A percentile compares a stretch with the other conserved stretches of the same genome.
phyloP scores from a whole-genome alignment of 768 basidiomycete species.

The Erythrobasidium yunnanense region DNA sequence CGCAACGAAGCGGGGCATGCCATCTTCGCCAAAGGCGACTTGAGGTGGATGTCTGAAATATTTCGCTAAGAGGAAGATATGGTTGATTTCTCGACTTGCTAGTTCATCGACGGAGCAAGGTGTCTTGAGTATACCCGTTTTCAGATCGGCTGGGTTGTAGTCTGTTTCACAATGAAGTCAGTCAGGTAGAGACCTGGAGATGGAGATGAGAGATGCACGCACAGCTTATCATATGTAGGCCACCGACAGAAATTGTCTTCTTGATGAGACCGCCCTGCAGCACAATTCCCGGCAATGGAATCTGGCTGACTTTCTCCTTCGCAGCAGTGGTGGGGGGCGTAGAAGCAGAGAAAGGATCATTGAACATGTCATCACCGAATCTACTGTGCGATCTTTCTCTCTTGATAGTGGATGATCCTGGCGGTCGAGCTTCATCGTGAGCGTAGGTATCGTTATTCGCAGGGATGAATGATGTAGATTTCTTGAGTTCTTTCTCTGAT shows the following conservation, averaged over 20 bases:
- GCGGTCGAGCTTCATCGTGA: no score
- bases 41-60: slow-evolving; percentile 21
- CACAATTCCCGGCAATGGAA: neutral
- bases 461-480: no score
- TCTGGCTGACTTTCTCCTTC: neutral
- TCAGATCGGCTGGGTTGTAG: slow-evolving; percentile 9
- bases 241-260: slow-evolving; percentile 23
- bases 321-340: neutral
- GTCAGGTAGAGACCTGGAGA: neutral
- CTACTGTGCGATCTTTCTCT: no score
- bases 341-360: no score
- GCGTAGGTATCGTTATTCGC: no score
- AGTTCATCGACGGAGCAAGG: neutral
- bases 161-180: neutral
- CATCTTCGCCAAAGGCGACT: neutral
- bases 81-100: slow-evolving; percentile 15
- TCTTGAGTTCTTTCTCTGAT: no score
- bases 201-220: neutral
- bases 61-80: slow-evolving; percentile 5
- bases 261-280: slow-evolving; percentile 18
- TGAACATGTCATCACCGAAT: no score
- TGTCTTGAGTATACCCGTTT: neutral
- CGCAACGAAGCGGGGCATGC: slow-evolving; percentile 5
- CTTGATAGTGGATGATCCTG: no score
- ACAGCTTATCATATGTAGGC: slow-evolving; percentile 25